Conservation (phyloP, 106 monocot genomes). For the Apostasia shenzhenica region DNA sequence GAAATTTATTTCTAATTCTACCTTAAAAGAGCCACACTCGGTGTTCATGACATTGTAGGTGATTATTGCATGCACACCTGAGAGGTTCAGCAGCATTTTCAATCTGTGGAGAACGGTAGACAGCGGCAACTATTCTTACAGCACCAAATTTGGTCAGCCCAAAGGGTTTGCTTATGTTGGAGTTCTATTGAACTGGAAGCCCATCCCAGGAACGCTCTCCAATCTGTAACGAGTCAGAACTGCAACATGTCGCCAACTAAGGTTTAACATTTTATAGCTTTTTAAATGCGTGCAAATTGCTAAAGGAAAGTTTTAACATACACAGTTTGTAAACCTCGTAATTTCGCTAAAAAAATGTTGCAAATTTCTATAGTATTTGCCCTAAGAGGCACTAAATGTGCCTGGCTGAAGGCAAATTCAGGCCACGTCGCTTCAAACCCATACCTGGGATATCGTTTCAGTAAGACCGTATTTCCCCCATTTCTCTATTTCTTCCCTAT, state of each 20-base stretch:
- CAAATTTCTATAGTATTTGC: conserved; percentile 37
- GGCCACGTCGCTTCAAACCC: conserved; percentile 56
- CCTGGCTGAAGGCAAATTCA: conserved; percentile 74
- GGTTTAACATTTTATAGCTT: conserved; percentile 15
- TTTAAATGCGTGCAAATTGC: no score
- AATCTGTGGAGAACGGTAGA: conserved; percentile 82
- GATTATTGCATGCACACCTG: conserved; percentile 88
- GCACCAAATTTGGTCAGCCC: conserved; percentile 87
- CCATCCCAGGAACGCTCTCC: conserved; percentile 77
- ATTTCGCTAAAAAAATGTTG: not conserved
- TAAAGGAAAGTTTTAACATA: no score
- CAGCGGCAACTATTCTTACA: conserved; percentile 74
- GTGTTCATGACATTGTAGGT: conserved; percentile 36
- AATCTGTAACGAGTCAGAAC: conserved; percentile 75
- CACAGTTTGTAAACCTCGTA: not conserved
- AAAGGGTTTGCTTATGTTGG: conserved; percentile 92
- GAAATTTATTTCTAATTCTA: no score
- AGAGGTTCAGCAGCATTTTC: conserved; percentile 99
- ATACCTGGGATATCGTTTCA: conserved; percentile 39
- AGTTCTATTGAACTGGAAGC: conserved; percentile 74
- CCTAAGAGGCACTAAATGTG: conserved; percentile 67
- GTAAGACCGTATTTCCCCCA: conserved; percentile 64
- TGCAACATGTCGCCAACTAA: conserved; percentile 95
- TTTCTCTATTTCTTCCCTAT: conserved; percentile 64
- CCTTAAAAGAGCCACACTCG: not conserved